Percentiles rank a stretch among this genome's conserved stretches.
These are phyloP conservation scores for Cutaneotrichosporon sp. DNA, from an alignment of 1,284 basidiomycete species.

Conservation along the genomic window DNA sequence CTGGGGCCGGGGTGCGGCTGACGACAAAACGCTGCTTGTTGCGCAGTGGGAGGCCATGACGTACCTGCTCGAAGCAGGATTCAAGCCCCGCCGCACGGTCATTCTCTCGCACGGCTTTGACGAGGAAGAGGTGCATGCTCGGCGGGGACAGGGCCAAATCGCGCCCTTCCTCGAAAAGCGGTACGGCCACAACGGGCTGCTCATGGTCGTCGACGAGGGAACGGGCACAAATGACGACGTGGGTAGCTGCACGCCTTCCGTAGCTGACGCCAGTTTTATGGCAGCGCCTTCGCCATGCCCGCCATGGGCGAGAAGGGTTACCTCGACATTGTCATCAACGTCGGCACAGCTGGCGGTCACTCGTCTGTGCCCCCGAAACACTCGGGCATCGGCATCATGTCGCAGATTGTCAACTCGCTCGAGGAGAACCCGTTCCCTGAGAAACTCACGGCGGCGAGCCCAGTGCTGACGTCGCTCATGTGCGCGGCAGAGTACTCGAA, in stretches of 20 bases:
- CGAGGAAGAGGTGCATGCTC: constrained; percentile 45
- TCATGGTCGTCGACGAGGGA: constrained; percentile 49
- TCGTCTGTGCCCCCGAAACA: constrained; percentile 49
- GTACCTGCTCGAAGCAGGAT: constrained; percentile 37
- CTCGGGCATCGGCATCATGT: constrained; percentile 50
- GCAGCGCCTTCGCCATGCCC: constrained; percentile 38
- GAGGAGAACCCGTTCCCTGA: constrained; percentile 47
- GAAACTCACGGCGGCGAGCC: constrained; percentile 42
- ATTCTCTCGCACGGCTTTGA: constrained; percentile 46
- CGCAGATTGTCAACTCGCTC: constrained; percentile 42
- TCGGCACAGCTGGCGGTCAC: constrained; percentile 48
- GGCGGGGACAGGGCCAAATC: constrained; percentile 44
- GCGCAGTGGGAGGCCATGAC: constrained; percentile 49
- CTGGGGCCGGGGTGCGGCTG: constrained; percentile 45
- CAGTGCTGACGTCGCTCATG: constrained; percentile 47
- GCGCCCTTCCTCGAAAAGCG: constrained; percentile 42
- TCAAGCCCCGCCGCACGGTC: constrained; percentile 40
- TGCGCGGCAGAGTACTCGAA: constrained; percentile 48
- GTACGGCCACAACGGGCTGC: constrained; percentile 44
- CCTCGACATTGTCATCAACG: constrained; percentile 40
- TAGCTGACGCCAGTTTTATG: constrained; percentile 28
- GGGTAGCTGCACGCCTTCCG: constrained; percentile 6
- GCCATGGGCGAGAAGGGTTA: constrained; percentile 46
- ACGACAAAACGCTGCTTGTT: constrained; percentile 47
- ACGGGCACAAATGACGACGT: constrained; percentile 33